phyloP scores from a whole-genome alignment of 1,284 basidiomycete species.

The Chiua sp. region DNA sequence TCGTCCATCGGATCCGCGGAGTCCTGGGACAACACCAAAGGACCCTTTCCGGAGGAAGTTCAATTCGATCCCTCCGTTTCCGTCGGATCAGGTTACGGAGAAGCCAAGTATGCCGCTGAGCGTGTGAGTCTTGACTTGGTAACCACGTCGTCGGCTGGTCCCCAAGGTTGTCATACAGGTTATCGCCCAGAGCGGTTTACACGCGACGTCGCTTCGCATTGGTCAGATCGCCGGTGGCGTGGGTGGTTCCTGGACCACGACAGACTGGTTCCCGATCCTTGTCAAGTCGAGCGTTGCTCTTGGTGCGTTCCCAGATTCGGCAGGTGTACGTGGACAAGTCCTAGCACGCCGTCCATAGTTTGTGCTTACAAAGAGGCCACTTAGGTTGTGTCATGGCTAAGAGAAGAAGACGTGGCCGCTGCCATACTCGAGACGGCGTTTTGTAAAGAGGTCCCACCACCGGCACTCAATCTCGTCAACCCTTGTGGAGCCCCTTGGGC shows the following conservation, averaged over 20 bases:
- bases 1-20: slow-evolving; percentile 39
- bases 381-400: slow-evolving; percentile 31
- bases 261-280: slow-evolving; percentile 41
- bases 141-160: too few relatives aligned
- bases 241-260: slow-evolving; percentile 37
- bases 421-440: slow-evolving; percentile 25
- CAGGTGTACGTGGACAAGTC: slow-evolving; percentile 26
- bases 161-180: slow-evolving; percentile 18
- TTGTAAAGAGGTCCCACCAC: slow-evolving; percentile 1
- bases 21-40: slow-evolving; percentile 41
- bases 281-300: slow-evolving; percentile 34
- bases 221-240: slow-evolving; percentile 39
- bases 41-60: slow-evolving; percentile 39
- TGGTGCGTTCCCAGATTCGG: slow-evolving; percentile 31
- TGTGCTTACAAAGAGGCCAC: neutral
- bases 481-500: slow-evolving; percentile 25
- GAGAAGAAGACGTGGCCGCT: slow-evolving; percentile 21
- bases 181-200: slow-evolving; percentile 29
- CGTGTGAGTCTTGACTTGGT: slow-evolving; percentile 27
- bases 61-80: slow-evolving; percentile 27
- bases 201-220: slow-evolving; percentile 32
- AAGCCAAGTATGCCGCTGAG: slow-evolving; percentile 42
- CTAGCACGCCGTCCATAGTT: too few relatives aligned
- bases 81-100: slow-evolving; percentile 39
- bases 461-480: slow-evolving; percentile 30